Evolutionary conservation across 1,284 basidiomycete species (phyloP), one percentile per base, ranked within the genome.

Genomic region (Ustilago bromivora): DNA sequence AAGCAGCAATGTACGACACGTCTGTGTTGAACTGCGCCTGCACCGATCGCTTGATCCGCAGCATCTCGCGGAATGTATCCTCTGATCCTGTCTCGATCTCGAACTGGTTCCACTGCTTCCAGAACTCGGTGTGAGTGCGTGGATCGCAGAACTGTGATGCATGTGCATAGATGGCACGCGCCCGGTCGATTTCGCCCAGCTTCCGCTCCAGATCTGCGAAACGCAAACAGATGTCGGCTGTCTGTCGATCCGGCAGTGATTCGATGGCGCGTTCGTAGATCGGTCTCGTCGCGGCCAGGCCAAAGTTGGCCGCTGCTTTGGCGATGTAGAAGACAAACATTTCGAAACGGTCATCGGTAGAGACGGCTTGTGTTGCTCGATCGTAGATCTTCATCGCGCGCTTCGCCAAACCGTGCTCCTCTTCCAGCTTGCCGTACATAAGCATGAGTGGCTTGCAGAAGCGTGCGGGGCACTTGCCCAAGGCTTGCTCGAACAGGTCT

Each of bases 1-100:
- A 82, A n/a, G 87, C 85, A 10, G 84, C 79, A 63, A 88, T 79
- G 80, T 88, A 86, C 35, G 86, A 84, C 47, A 92, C 91, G 83
- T 98, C 96, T 10, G 97, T 99, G 87, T 99, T 98, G 90, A 96
- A 99, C 83, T 95, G 94, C 43, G 97, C 96, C 88, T 99, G 96
- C 7, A 99, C 96, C 78, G 94, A 94, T 63, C 97, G 91, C 88
- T 97, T 98, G 89, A 99, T 98, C 15, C 97, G 92, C 69, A 99
- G 72, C 94, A 98, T 98, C 88, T 99, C 96, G 80, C 96, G 90
- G 92, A 99, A 99, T 0, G 96, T 98, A 85, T 99, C 96, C 87
- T 99, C 97, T 0, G 94, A 96, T 0, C 96, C 96, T 1, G 94
- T 95, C 87, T 98, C 95, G 87, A 98, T 86, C 88, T 99, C 96